Evolutionary conservation across 139 green algal genomes (phyloP).

Genomic region (Coelastrella sp.): DNA sequence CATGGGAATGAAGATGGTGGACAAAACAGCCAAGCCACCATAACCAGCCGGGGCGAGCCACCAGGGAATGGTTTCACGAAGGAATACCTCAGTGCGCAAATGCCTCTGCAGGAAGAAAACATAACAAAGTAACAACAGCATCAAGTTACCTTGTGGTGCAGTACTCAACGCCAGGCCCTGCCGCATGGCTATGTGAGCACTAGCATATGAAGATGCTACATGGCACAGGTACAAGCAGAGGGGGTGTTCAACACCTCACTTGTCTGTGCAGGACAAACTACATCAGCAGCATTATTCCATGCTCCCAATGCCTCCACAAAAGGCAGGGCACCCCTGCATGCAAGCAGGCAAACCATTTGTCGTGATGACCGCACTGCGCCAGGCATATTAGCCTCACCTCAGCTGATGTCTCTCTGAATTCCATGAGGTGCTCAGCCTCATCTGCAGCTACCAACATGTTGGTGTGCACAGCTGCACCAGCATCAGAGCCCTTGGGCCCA

Average conservation of each 20-base stretch:
- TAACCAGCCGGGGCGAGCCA: conserved; percentile 44
- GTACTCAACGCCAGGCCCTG: too few relatives aligned
- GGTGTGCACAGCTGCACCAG: background rate
- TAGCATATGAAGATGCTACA: background rate
- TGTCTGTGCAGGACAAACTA: too few relatives aligned
- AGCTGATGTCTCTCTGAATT: conserved; percentile 9
- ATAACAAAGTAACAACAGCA: background rate
- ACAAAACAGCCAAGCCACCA: conserved; percentile 8
- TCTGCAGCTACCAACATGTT: background rate
- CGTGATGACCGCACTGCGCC: too few relatives aligned
- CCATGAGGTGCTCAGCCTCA: conserved; percentile 2
- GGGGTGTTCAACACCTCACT: too few relatives aligned
- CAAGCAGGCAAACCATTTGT: too few relatives aligned
- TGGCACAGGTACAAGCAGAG: background rate
- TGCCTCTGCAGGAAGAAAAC: conserved; percentile 1
- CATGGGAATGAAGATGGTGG: conserved; percentile 38
- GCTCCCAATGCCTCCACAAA: too few relatives aligned
- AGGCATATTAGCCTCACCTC: background rate
- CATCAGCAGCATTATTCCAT: too few relatives aligned
- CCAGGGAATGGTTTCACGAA: conserved; percentile 52
- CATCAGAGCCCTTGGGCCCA: background rate
- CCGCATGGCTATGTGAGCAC: background rate
- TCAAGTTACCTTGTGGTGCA: background rate
- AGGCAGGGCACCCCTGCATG: too few relatives aligned
- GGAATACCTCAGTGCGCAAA: conserved; percentile 55